phyloP scores from a whole-genome alignment of 2,329 filamentous ascomycete species.

The Fusarium caatingaense region DNA sequence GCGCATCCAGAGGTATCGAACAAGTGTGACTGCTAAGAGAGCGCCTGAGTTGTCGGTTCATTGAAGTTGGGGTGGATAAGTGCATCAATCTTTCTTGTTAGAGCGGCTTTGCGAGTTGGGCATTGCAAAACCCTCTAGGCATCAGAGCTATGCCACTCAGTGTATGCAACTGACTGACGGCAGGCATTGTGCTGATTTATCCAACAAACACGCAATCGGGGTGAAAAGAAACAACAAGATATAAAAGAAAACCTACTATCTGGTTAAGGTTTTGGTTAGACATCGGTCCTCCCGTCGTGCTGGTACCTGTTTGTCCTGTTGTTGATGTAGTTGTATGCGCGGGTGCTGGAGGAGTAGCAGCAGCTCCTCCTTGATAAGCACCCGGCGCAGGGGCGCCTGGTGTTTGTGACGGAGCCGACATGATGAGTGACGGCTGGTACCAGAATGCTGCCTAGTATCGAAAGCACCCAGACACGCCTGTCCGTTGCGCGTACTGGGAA shows the following conservation, averaged over 20 bases:
- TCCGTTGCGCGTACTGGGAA: neutral
- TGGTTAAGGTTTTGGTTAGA: slow-evolving; percentile 94
- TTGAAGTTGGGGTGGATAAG: neutral
- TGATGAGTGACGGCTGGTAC: slow-evolving; percentile 27
- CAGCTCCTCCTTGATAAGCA: slow-evolving; percentile 49
- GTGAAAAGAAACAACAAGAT: neutral
- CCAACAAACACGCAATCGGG: neutral
- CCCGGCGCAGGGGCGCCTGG: slow-evolving; percentile 47
- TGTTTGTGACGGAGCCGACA: slow-evolving; percentile 52
- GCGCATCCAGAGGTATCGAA: neutral
- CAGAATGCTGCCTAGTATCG: neutral
- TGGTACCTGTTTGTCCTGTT: slow-evolving; percentile 49
- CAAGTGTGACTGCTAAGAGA: neutral
- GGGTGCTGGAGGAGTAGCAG: slow-evolving; percentile 50
- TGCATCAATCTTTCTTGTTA: neutral
- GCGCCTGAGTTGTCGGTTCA: neutral
- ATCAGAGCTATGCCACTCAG: neutral
- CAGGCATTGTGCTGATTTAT: neutral
- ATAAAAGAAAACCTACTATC: slow-evolving; percentile 75
- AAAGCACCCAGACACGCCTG: neutral
- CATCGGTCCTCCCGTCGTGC: slow-evolving; percentile 59
- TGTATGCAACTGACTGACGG: slow-evolving; percentile 1
- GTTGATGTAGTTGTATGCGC: slow-evolving; percentile 38
- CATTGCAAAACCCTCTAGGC: neutral
- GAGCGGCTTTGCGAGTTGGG: neutral